Evolutionary conservation across 495 filamentous ascomycete species (phyloP), one percentile per base, ranked within the genome.

Genomic region (Schizothecium vesticola): DNA sequence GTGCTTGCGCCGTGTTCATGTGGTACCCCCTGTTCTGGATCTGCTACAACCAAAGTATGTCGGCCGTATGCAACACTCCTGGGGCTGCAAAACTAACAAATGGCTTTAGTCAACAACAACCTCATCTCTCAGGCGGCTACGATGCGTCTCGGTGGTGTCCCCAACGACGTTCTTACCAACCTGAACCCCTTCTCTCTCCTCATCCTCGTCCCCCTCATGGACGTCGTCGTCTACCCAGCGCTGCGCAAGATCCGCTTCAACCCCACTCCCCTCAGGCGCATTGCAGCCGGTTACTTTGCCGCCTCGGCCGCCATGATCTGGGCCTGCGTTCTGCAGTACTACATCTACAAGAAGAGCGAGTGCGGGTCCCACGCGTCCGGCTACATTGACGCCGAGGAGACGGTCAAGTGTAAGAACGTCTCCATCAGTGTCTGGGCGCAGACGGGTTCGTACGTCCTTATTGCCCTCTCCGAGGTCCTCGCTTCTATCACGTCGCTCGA

Each of bases 101-200:
- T 26, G 59, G 12, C 25, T 7, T 24, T 25, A 72, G 73, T 77
- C 74, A 81, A 81, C 73, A 90, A 88, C 83, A 93, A 92, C 79
- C 78, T 94, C n/a, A 87, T 86, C 43, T 90, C 88, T 11, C 90
- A 92, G 76, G 91, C 91, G 3, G 87, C 86, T 8, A 88, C 86
- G 8, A 90, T 94, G 89, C 70, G 80, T 9, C 83, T 92, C 13
- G 84, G 85, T 60, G 89, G 89, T 13, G 85, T 92, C 0, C 92
- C 92, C 63, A 92, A 94, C 79, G 92, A 95, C 73, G 83, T 94
- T 26, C 81, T 94, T 71, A 86, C 85, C 70, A 95, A 94, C 75
- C 84, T 95, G 29, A 88, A 94, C 75, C 91, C 92, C 13, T 80
- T 94, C 67, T 82, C 90, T 2, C 79, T 94, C 51, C 85, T 94